A percentile compares a stretch with the other conserved stretches of the same genome.
These are phyloP conservation scores for Penicillium sp. DNA, from an alignment of 2,329 filamentous ascomycete species.

Conservation along the genomic window DNA sequence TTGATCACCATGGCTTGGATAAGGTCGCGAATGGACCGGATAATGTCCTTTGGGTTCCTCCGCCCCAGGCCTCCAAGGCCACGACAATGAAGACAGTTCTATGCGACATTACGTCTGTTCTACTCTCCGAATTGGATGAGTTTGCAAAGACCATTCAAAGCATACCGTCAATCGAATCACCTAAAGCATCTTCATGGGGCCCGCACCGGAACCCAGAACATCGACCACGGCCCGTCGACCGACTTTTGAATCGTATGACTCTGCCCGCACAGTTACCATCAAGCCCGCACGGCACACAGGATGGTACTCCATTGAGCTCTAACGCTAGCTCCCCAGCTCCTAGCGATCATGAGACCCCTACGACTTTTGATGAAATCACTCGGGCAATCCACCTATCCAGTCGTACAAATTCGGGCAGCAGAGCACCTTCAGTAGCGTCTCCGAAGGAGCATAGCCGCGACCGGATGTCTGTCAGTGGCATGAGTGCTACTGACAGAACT, in stretches of 20 bases:
- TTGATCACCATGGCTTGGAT: slow-evolving; percentile 57
- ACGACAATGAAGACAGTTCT: slow-evolving; percentile 75
- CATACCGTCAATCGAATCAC: slow-evolving; percentile 68
- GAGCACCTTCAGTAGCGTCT: slow-evolving; percentile 30
- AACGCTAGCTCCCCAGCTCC: slow-evolving; percentile 30
- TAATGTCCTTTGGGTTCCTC: slow-evolving; percentile 63
- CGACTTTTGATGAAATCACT: slow-evolving; percentile 48
- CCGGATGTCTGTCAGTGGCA: slow-evolving; percentile 57
- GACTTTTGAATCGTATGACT: slow-evolving; percentile 63
- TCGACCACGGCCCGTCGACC: slow-evolving; percentile 44
- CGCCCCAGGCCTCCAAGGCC: slow-evolving; percentile 56
- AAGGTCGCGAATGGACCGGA: slow-evolving; percentile 51
- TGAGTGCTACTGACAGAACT: slow-evolving; percentile 67
- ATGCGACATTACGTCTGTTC: slow-evolving; percentile 65
- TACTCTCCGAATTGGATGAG: slow-evolving; percentile 67
- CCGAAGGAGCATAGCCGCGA: slow-evolving; percentile 51
- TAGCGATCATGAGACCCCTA: slow-evolving; percentile 39
- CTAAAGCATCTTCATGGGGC: slow-evolving; percentile 44
- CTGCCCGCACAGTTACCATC: slow-evolving; percentile 57
- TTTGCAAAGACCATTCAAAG: slow-evolving; percentile 64
- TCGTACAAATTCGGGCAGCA: slow-evolving; percentile 33
- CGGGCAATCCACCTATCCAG: slow-evolving; percentile 36
- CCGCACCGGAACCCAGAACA: slow-evolving; percentile 45
- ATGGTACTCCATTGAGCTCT: slow-evolving; percentile 33
- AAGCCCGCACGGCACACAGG: slow-evolving; percentile 31